Evolutionary conservation across 768 basidiomycete genomes (phyloP).

Genomic region (Tricholoma saponaceum): DNA sequence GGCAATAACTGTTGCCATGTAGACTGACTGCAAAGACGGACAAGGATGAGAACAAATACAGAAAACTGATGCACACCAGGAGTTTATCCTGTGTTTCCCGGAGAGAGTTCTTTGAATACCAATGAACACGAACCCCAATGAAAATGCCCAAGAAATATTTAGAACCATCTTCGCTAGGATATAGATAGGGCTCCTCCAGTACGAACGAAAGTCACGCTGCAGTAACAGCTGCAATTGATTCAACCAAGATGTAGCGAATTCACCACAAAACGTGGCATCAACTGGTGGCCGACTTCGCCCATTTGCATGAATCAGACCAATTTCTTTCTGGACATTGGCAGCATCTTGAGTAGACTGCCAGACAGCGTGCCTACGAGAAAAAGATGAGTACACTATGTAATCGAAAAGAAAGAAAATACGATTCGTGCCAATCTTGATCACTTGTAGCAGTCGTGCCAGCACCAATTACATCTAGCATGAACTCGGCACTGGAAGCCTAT

Average conservation of each 20-base stretch:
- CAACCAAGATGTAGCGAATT: slow-evolving; percentile 51
- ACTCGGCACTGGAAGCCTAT: too few species aligned
- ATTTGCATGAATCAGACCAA: too few species aligned
- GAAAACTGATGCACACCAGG: slow-evolving; percentile 41
- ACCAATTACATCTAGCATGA: too few species aligned
- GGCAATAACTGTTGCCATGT: slow-evolving; percentile 51
- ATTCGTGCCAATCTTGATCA: slow-evolving; percentile 41
- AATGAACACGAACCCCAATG: slow-evolving; percentile 30
- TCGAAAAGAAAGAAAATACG: too few species aligned
- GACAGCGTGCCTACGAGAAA: slow-evolving; percentile 5
- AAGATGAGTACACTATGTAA: too few species aligned
- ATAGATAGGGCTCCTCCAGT: slow-evolving; percentile 59
- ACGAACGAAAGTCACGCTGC: slow-evolving; percentile 37
- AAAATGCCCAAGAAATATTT: slow-evolving; percentile 52
- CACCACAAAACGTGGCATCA: slow-evolving; percentile 3
- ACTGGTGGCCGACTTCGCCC: too few species aligned
- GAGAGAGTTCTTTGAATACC: slow-evolving; percentile 44
- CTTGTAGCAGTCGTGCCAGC: slow-evolving; percentile 52
- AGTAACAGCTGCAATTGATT: slow-evolving; percentile 43
- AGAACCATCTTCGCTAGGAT: slow-evolving; percentile 54
- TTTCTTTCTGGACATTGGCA: too few species aligned
- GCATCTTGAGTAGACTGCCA: slow-evolving; percentile 37
- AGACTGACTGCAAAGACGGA: slow-evolving; percentile 38
- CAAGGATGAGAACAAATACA: slow-evolving; percentile 1
- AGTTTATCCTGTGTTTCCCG: slow-evolving; percentile 64